Base-by-base conservation (phyloP, 768 basidiomycete genomes). In the Mycena sanguinolenta region DNA sequence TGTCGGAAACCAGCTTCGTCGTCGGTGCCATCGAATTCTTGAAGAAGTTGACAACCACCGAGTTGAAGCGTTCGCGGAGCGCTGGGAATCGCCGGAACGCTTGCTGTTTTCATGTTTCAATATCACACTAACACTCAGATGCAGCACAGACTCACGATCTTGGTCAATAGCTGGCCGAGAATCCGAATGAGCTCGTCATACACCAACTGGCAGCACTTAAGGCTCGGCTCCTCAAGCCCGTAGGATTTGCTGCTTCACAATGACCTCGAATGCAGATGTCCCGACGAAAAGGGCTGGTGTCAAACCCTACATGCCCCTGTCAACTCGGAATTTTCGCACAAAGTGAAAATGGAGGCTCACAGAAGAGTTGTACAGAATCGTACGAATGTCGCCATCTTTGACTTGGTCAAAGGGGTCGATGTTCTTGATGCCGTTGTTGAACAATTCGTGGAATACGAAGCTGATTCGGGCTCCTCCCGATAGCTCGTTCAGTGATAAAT, bases 371-470 rank as follows among this genome's bases (percentile, higher is more conserved):
- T 99, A 99, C 65, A 99, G 80, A 74, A 98, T 92, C 1, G 91
- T 96, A 62, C 98, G 88, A 79, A 99, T 98, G 82, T 99, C 98
- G 50, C 97, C 95, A 79, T 99, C 98, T 82, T 98, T 98, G 74
- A 98, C 95, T 83, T 98, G 96, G 79, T 99, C 98, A 75, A 98
- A 99, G 0, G 98, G 98, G 85, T 99, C 98, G 77, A 99, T 97
- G 70, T 86, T 90, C 85, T 92, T 96, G 80, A 99, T 89, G 69
- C 98, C 98, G 77, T 93, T 97, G 83, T 97, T 98, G 88, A 94
- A 99, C 67, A 99, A 82, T 79, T 99, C 98, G 79, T 99, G 98
- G 87, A 97, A 99, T 62, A 99, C 98, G 78, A 98, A 99, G 77
- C 93, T 95, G 86, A 99, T 99, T 81, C 98, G 91, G 32, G 98